phyloP scores from a whole-genome alignment of 139 green algal genomes.

The Closterium sp. region DNA sequence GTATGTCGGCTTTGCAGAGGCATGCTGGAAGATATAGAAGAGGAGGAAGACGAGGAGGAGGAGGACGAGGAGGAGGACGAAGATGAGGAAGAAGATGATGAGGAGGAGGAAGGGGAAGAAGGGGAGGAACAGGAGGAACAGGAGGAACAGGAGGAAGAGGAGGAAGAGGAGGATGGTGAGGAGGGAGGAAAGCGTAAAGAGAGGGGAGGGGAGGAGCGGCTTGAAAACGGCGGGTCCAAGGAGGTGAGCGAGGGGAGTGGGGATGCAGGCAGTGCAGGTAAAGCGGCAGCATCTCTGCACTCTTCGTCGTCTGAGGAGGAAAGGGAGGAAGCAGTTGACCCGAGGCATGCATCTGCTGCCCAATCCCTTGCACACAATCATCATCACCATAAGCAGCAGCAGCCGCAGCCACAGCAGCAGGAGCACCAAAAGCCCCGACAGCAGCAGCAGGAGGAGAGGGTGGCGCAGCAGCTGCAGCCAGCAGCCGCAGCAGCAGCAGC shows the following conservation, averaged over 20 bases:
- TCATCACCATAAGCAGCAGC: not conserved
- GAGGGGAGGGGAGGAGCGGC: not conserved
- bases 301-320: not conserved
- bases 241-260: not conserved
- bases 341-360: not conserved
- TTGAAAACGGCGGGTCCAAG: not conserved
- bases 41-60: conserved; percentile 27
- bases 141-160: not conserved
- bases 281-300: not conserved
- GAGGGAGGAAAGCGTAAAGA: not conserved
- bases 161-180: not conserved
- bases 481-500: not conserved
- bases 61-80: conserved; percentile 29
- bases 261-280: not conserved
- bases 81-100: not conserved
- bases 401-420: not conserved
- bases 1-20: not conserved
- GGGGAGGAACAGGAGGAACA: not conserved
- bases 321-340: not conserved
- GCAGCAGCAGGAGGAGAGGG: not conserved
- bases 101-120: not conserved
- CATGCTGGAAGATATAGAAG: conserved; percentile 15
- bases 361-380: not conserved
- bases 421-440: not conserved
- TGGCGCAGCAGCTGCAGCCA: not conserved